Evolutionary conservation across 371 early-diverging fungal genomes (phyloP), one percentile per base, ranked within the genome.

Genomic region (Mortierella sp.): DNA sequence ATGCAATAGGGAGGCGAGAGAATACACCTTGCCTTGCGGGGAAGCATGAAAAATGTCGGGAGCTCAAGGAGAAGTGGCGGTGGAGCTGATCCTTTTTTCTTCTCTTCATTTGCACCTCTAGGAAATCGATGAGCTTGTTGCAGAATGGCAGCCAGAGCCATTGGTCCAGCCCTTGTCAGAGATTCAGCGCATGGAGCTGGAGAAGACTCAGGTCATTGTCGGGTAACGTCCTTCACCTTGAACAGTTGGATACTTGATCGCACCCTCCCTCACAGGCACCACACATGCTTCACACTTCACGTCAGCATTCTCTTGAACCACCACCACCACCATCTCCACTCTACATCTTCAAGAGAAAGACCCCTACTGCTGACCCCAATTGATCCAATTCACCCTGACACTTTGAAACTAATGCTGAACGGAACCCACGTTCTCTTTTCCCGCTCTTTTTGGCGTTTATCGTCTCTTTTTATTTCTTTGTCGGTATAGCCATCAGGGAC

Each of bases 111-210:
- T 76, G 37, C 28, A 16, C 51, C 70, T 40, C 43, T 84, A 95
- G 96, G 98, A 98, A 88, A 92, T 98, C 67, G 96, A 98, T 87
- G 98, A 98, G 76, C 93, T 98, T 28, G 94, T 97, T 24, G 95
- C 96, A 55, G 98, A 98, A 82, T 99, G 99, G 99, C 94, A 95
- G 75, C 99, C 99, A 5, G 98, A 98, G 89, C 96, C 99, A 31
- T 90, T 99, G 10, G 97, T 96, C n/a, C 95, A 97, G 19, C 87
- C 90, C 16, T 85, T 97, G 43, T 92, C 93, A 26, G 93, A 93
- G 19, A 90, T 91, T 77, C 95, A 97, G 80, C 91, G 91, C 72
- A 88, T 93, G 69, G 95, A 97, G 37, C 89, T 98, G 46, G 97
- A 96, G 34, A 94, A 93, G 87, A 89, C 93, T 3, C 95, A 97